phyloP scores from a whole-genome alignment of 805 yeast genomes.

The Candida parachauliodes region DNA sequence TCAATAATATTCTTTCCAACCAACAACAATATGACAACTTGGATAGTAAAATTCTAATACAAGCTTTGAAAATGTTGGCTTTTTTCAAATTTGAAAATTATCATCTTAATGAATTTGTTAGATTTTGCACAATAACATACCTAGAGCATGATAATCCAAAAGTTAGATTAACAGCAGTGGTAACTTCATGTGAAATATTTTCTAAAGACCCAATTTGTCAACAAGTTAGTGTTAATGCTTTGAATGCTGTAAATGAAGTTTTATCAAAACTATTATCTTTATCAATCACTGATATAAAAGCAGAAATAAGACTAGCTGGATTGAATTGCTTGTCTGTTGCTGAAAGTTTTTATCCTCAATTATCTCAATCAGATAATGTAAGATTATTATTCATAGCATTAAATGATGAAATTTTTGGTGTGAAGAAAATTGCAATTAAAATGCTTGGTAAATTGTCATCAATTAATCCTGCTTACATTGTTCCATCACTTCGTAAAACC shows the following conservation, averaged over 20 bases:
- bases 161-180: conserved; percentile 79
- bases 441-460: conserved; percentile 80
- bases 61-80: conserved; percentile 74
- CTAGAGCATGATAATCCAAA: conserved; percentile 75
- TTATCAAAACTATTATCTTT: conserved; percentile 74
- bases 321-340: conserved; percentile 59
- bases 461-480: conserved; percentile 92
- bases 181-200: conserved; percentile 76
- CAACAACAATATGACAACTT: conserved; percentile 29
- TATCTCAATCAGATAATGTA: conserved; percentile 91
- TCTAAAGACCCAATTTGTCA: conserved; percentile 77
- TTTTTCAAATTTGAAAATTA: conserved; percentile 71
- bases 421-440: conserved; percentile 72
- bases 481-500: conserved; percentile 86
- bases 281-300: conserved; percentile 82
- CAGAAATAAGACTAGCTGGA: conserved; percentile 82
- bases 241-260: conserved; percentile 81
- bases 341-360: conserved; percentile 79
- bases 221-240: conserved; percentile 76
- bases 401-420: conserved; percentile 84
- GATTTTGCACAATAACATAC: conserved; percentile 79
- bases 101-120: conserved; percentile 81
- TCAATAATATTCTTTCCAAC: conserved; percentile 29
- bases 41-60: conserved; percentile 55
- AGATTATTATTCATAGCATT: conserved; percentile 80